Evolutionary conservation across 2,329 filamentous ascomycete genomes (phyloP).

Genomic region (Macrophomina tecta): DNA sequence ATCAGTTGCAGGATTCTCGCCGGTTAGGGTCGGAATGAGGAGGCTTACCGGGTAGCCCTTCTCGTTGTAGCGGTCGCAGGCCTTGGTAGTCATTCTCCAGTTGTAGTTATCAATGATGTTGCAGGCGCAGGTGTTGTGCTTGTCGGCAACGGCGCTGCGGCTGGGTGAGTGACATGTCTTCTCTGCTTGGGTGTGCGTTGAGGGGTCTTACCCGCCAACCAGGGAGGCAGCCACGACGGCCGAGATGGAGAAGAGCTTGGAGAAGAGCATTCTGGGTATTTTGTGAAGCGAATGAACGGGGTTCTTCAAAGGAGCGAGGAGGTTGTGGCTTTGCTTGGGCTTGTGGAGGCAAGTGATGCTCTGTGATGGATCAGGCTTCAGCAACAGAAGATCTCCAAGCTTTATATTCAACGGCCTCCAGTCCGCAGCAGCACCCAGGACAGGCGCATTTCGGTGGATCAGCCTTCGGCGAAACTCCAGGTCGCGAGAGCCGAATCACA

Average conservation of each 20-base stretch:
- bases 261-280: constrained; percentile 2
- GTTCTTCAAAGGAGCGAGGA: not conserved
- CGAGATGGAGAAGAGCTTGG: constrained; percentile 7
- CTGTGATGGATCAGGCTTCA: not conserved
- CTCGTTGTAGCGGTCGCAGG: constrained; percentile 11
- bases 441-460: not conserved
- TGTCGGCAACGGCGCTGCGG: constrained; percentile 1
- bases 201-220: not conserved
- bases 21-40: not conserved
- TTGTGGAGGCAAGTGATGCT: not conserved
- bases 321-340: not conserved
- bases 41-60: not conserved
- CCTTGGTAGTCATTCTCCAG: constrained; percentile 4
- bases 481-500: not conserved
- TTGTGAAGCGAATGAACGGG: too few relatives aligned
- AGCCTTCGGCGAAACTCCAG: not conserved
- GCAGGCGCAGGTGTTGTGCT: constrained; percentile 6
- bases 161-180: not conserved
- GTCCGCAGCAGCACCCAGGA: not conserved
- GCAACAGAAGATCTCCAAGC: not conserved
- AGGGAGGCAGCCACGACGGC: not conserved
- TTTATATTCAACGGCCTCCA: constrained; percentile 4
- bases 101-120: constrained; percentile 1
- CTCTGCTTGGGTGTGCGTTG: not conserved
- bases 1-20: too few relatives aligned